Percentiles rank a stretch among this genome's conserved stretches.
Evolutionary conservation across 345 rosid genomes (phyloP).

Genomic region (Lepidium africanum): DNA sequence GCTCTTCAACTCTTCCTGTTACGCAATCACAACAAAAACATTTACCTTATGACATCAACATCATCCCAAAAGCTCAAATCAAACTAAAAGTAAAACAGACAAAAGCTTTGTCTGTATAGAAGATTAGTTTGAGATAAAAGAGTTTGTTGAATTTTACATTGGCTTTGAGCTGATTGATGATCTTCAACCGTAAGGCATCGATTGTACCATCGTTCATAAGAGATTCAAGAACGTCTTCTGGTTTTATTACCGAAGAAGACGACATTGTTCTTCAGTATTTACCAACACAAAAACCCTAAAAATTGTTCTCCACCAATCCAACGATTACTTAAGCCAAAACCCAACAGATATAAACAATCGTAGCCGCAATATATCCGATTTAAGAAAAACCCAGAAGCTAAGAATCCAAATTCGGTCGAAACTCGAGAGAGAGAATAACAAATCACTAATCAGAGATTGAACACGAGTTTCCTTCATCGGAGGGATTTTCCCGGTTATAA

Average conservation of each 20-base stretch:
- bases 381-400: neutral
- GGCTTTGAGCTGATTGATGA: conserved; percentile 88
- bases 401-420: neutral
- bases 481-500: neutral
- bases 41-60: neutral
- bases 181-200: conserved; percentile 72
- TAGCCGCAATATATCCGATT: neutral
- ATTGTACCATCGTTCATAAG: conserved; percentile 88
- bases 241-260: conserved; percentile 64
- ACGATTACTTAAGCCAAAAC: neutral
- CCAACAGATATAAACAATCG: neutral
- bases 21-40: neutral
- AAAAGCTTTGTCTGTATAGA: neutral
- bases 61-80: neutral
- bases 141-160: conserved; percentile 35
- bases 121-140: neutral
- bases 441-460: neutral
- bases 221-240: conserved; percentile 79
- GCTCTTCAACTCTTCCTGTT: conserved; percentile 73
- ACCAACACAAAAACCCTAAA: conserved; percentile 13
- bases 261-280: conserved; percentile 26
- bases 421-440: neutral
- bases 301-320: neutral
- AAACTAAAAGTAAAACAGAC: neutral
- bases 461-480: neutral